These are phyloP conservation scores for Orbilia brochopaga DNA, from an alignment of 2,329 filamentous ascomycete species.

Conservation along the genomic window DNA sequence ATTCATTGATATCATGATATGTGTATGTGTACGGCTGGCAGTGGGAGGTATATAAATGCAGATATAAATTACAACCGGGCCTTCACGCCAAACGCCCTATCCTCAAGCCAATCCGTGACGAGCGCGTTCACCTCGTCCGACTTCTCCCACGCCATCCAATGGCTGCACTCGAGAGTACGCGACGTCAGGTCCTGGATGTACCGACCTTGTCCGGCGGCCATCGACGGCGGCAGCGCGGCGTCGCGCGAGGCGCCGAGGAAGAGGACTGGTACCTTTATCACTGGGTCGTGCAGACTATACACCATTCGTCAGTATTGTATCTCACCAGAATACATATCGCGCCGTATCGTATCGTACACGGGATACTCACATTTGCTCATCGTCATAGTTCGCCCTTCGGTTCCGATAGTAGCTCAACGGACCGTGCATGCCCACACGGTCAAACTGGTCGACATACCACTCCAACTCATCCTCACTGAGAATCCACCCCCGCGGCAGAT, in stretches of 20 bases:
- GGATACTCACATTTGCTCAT: conserved; percentile 66
- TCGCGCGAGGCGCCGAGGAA: conserved; percentile 78
- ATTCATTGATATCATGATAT: no score
- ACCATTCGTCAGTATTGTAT: background rate
- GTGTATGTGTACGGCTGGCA: no score
- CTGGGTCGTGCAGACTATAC: conserved; percentile 53
- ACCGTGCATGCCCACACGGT: conserved; percentile 74
- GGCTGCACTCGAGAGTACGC: conserved; percentile 71
- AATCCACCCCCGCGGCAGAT: conserved; percentile 66
- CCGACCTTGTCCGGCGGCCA: conserved; percentile 75
- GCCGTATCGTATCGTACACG: background rate
- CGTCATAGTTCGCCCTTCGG: conserved; percentile 73
- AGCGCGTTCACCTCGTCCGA: conserved; percentile 72
- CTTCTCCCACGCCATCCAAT: conserved; percentile 84
- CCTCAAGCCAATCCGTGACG: conserved; percentile 71
- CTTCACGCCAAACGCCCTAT: conserved; percentile 57
- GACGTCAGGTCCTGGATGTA: conserved; percentile 70
- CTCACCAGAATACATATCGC: background rate
- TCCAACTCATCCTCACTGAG: conserved; percentile 72
- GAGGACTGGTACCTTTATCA: conserved; percentile 70
- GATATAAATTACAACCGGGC: conserved; percentile 48
- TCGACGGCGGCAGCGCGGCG: conserved; percentile 71
- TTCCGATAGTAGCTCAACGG: conserved; percentile 90
- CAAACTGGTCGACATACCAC: conserved; percentile 76
- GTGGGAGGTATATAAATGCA: conserved; percentile 6